Base-by-base conservation (phyloP, 768 basidiomycete genomes). In the Trametes meyenii region DNA sequence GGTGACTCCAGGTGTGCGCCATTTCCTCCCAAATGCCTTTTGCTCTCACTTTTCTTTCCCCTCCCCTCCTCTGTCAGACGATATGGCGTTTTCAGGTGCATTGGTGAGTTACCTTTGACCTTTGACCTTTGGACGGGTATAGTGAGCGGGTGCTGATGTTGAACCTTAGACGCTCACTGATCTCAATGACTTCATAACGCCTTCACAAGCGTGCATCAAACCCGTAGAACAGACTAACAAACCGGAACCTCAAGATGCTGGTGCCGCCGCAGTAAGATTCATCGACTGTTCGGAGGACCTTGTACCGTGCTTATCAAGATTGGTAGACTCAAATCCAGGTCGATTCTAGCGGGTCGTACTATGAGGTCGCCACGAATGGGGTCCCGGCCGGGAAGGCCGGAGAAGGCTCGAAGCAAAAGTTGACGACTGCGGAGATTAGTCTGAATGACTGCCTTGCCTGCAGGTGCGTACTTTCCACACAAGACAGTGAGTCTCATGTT, bases 361-460 rank as follows among this genome's bases (percentile, higher is more conserved):
- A 93, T 68, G 96, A 97, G 73, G 87, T 96, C 10, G 70, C 82
- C 8, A 66, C 76, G 14, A 74, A 72, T 23, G 69, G 68, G 17
- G 11, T 53, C 2, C 65, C 68, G 16, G 33, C 67, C 44, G 70
- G 55, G 11, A 54, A 55, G 29, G 43, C 58, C 3, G 54, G 35
- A 13, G 60, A 62, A 59, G 24, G 45, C 26, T 39, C 66, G 67
- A 73, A 74, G 35, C 81, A 80, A 73, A 95, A 92, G 74, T 81
- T 99, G 12, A 85, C 94, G 68, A 93, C 94, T 67, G 97, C 97
- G 2, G 91, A 98, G 73, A 94, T 99, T 66, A 98, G 88, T 71
- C 75, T 99, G 68, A 98, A 97, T 66, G 97, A 99, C 72, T 99
- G 97, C 76, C 81, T 99, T 48, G 97, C 97, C 24, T 98, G 97